Conservation (phyloP, 2,329 filamentous ascomycete species). For the Penicillium sp. region DNA sequence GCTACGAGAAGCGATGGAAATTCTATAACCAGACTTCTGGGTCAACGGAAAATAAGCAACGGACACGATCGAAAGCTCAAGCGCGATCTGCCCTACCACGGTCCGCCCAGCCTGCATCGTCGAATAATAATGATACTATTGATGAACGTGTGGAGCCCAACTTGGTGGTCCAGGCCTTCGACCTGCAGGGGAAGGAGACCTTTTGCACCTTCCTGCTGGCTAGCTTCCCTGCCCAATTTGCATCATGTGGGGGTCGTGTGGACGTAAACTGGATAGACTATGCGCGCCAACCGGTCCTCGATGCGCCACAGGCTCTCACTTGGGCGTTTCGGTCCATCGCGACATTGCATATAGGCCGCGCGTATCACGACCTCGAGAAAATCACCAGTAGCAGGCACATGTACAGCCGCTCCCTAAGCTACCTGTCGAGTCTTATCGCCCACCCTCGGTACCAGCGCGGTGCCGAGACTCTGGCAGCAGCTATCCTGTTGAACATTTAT, state of each 20-base stretch:
- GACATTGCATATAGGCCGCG: constrained; percentile 14
- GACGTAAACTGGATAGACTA: constrained; percentile 20
- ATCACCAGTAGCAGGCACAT: constrained; percentile 16
- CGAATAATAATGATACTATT: not conserved
- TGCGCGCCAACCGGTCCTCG: constrained; percentile 5
- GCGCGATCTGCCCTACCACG: not conserved
- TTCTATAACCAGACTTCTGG: constrained; percentile 14
- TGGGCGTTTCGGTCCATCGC: constrained; percentile 19
- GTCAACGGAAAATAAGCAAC: not conserved
- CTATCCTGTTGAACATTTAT: constrained; percentile 17
- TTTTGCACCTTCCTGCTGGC: constrained; percentile 19
- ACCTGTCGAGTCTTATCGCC: constrained; percentile 2
- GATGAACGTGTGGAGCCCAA: constrained; percentile 21
- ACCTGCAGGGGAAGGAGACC: constrained; percentile 20
- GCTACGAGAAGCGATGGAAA: constrained; percentile 20
- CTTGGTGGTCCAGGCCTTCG: constrained; percentile 13
- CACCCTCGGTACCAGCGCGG: not conserved
- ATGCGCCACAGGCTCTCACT: constrained; percentile 13
- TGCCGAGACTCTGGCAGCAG: constrained; percentile 12
- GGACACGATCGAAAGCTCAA: not conserved
- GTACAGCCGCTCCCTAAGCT: constrained; percentile 8
- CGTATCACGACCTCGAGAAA: constrained; percentile 10
- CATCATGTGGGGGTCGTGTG: constrained; percentile 18
- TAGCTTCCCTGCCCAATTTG: constrained; percentile 22
- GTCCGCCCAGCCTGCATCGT: not conserved